Evolutionary conservation across 805 yeast genomes (phyloP).

Genomic region (Helenozyma rhizophorensis): DNA sequence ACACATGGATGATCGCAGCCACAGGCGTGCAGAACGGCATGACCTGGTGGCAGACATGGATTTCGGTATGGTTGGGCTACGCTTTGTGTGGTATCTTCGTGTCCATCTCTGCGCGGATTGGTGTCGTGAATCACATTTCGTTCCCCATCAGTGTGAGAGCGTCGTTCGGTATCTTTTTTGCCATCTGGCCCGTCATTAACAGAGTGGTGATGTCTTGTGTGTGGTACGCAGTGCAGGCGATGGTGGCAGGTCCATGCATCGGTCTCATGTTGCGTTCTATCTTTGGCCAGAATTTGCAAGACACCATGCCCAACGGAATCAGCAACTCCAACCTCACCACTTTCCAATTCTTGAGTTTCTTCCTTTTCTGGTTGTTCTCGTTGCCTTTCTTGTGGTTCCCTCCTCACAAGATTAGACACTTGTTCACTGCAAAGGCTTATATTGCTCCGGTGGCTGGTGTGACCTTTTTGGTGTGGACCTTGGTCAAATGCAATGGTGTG

Average conservation of each 20-base stretch:
- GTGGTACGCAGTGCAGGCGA: slow-evolving; percentile 86
- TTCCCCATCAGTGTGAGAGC: slow-evolving; percentile 82
- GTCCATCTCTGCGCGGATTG: slow-evolving; percentile 68
- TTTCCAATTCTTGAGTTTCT: slow-evolving; percentile 68
- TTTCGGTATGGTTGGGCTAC: slow-evolving; percentile 86
- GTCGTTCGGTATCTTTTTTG: slow-evolving; percentile 83
- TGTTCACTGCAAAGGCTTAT: slow-evolving; percentile 77
- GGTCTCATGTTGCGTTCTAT: slow-evolving; percentile 62
- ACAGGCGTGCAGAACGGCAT: slow-evolving; percentile 68
- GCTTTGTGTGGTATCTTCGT: slow-evolving; percentile 65
- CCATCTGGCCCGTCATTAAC: slow-evolving; percentile 83
- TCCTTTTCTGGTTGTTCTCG: slow-evolving; percentile 76
- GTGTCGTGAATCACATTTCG: slow-evolving; percentile 74
- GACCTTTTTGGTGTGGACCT: slow-evolving; percentile 79
- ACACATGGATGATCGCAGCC: slow-evolving; percentile 89
- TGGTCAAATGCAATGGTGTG: slow-evolving; percentile 73
- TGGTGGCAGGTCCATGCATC: slow-evolving; percentile 84
- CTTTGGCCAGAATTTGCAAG: slow-evolving; percentile 57
- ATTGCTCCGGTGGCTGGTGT: slow-evolving; percentile 81
- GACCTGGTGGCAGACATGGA: slow-evolving; percentile 91
- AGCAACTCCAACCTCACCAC: slow-evolving; percentile 61
- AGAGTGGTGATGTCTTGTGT: slow-evolving; percentile 83
- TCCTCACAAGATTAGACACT: slow-evolving; percentile 78
- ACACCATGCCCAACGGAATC: slow-evolving; percentile 61
- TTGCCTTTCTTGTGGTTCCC: slow-evolving; percentile 78